Base-by-base conservation (phyloP, 768 basidiomycete genomes). In the Boletus vermiculosoides region DNA sequence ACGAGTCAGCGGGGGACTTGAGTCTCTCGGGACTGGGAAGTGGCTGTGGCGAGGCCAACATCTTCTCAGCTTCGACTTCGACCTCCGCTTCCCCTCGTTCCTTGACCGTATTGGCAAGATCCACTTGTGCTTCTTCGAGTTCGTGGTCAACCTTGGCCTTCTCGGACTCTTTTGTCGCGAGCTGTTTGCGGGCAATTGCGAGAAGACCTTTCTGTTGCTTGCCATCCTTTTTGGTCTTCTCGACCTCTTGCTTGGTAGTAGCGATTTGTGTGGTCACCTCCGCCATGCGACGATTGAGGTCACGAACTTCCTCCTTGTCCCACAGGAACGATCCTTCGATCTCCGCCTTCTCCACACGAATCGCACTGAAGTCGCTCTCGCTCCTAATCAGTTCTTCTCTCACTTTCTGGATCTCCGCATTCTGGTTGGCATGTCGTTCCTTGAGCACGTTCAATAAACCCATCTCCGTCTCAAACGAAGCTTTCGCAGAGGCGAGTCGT, bases 201-300 rank as follows among this genome's bases (percentile, higher is more conserved):
- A 96, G 80, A 60, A 96, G 79, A 11, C 97, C 97, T 71, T 93
- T 98, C 76, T 98, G 95, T 68, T 97, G 93, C 71, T 96, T 89
- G 2, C 91, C 93, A 50, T 98, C 95, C 74, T 92, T 98, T 77
- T 86, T 94, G 40, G 82, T 71, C 75, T 90, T 94, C 72, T 98
- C 97, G 22, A 94, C 76, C 58, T 91, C 86, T 12, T 74, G 76
- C 71, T 90, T 94, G 50, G 87, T 70, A 12, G 75, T 67, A 45
- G 89, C 83, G 36, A 86, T 86, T 71, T 94, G 85, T 58, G 86
- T 81, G 9, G 85, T 83, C 16, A 84, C 82, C 64, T 94, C 92
- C 13, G 84, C 78, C 89, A 98, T 91, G 69, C 83, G 84, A 64
- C 85, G 83, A 66, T 97, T 87, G 59, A 98, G 74, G 41, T 87